Evolutionary conservation across 129 eudicot genomes (phyloP), one percentile per base, ranked within the genome.

Genomic region (Gnaphalium uliginosum): DNA sequence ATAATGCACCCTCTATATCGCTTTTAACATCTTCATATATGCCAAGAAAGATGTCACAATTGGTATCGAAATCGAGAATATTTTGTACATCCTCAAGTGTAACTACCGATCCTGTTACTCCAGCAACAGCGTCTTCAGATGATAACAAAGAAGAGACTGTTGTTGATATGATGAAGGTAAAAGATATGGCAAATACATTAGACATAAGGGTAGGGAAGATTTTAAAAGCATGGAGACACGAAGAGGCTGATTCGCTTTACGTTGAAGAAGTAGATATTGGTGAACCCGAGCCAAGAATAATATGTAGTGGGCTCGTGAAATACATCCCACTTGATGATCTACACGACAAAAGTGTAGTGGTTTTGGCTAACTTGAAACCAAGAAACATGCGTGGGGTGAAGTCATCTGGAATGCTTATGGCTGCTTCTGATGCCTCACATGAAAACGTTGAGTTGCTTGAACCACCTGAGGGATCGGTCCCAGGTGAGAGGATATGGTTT

Each of bases 381-480:
- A 87, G 98, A 79, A 94, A 94, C 76, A 94, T 93, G 98, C 91
- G 97, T 15, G 98, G 98, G 68, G 87, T 93, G 75, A 90, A 87
- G 79, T 93, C 97, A n/a, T 72, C 25, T 70, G 98, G 98, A 71
- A 93, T 94, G 98, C 92, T 94, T 79, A 87, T 94, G 97, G 98
- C 98, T n/a, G 98, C 98, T 61, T 90, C 98, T 78, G 98, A 90
- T 87, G 93, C 88, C 7, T 79, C 91, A 61, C 98, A 94, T 78
- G 97, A 94, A 89, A 90, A 85, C 60, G 92, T 94, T 58, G 96
- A 94, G 89, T 86, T 94, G 59, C 91, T 94, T 57, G 96, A 86
- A 54, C 98, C 97, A 23, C 97, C 97, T 19, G 90, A 85, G 69
- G 91, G 90, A 21, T 81, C 96, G 19, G 32, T 79, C 14, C 93